phyloP scores from a whole-genome alignment of 257 asterid species.

The Euphrasia confusa region DNA sequence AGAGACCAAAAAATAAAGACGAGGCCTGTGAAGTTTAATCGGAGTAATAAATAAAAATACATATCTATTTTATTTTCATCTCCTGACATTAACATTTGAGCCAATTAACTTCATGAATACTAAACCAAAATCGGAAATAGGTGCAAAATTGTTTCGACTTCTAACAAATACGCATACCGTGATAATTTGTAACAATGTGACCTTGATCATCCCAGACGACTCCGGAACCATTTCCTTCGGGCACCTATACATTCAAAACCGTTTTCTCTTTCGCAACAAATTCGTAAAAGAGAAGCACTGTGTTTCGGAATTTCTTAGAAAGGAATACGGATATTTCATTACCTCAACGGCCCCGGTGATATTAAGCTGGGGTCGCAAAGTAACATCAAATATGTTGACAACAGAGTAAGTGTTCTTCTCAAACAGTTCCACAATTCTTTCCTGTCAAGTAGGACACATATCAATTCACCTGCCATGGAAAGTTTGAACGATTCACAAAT shows the following conservation, averaged over 20 bases:
- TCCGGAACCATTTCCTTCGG: constrained; percentile 99
- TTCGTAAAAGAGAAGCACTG: not conserved
- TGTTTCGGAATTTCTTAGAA: not conserved
- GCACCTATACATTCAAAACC: constrained; percentile 49
- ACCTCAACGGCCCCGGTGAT: constrained; percentile 90
- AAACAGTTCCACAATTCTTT: constrained; percentile 79
- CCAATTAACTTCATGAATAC: not conserved
- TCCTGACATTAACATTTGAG: not conserved
- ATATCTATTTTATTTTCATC: not conserved
- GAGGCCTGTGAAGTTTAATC: no score
- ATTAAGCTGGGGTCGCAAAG: constrained; percentile 84
- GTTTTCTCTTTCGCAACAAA: not conserved
- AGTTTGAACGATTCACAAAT: constrained; percentile 25
- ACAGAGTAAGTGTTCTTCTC: constrained; percentile 91
- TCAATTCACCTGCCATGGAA: constrained; percentile 45
- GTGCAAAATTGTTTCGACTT: not conserved
- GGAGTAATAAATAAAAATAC: constrained; percentile 17
- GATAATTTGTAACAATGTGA: constrained; percentile 92
- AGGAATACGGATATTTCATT: not conserved
- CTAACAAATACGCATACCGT: constrained; percentile 45
- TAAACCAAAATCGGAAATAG: constrained; percentile 1
- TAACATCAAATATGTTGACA: constrained; percentile 93
- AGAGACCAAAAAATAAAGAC: not conserved
- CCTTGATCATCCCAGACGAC: constrained; percentile 94
- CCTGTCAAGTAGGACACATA: constrained; percentile 61